Conservation (phyloP, 2,329 filamentous ascomycete genomes). For the Arthrobotrys sinensis region DNA sequence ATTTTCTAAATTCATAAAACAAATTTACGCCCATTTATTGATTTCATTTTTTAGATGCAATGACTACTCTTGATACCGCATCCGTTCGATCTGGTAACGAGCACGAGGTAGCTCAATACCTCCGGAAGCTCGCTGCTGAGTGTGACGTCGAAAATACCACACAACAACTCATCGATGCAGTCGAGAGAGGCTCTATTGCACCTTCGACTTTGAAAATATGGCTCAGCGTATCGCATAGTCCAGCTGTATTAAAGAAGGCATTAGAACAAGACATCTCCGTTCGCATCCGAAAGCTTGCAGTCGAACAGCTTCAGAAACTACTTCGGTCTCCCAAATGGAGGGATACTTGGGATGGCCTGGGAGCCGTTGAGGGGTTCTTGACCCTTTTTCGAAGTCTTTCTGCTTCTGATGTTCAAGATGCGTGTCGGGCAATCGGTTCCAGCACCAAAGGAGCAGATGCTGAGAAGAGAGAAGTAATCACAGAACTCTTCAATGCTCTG, state of each 20-base stretch:
- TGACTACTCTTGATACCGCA: not conserved
- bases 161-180: constrained; percentile 17
- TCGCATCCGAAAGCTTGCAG: not conserved
- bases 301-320: constrained; percentile 18
- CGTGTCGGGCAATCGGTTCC: constrained; percentile 5
- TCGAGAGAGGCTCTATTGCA: constrained; percentile 7
- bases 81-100: constrained; percentile 5
- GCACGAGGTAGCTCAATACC: constrained; percentile 6
- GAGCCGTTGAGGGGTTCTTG: constrained; percentile 9
- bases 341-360: constrained; percentile 23
- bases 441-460: constrained; percentile 26
- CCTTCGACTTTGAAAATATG: constrained; percentile 24
- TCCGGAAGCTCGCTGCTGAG: not conserved
- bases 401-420: constrained; percentile 11
- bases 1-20: too few relatives aligned
- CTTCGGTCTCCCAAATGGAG: constrained; percentile 26
- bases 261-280: constrained; percentile 22
- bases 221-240: constrained; percentile 8
- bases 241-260: not conserved
- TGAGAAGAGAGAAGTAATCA: constrained; percentile 27
- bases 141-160: constrained; percentile 16
- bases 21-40: too few relatives aligned
- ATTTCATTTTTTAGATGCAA: too few relatives aligned
- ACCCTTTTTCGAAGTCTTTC: constrained; percentile 1
- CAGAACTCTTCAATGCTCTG: constrained; percentile 23